Conservation (phyloP, 352 stramenopile species). For the Phytophthora melonis region DNA sequence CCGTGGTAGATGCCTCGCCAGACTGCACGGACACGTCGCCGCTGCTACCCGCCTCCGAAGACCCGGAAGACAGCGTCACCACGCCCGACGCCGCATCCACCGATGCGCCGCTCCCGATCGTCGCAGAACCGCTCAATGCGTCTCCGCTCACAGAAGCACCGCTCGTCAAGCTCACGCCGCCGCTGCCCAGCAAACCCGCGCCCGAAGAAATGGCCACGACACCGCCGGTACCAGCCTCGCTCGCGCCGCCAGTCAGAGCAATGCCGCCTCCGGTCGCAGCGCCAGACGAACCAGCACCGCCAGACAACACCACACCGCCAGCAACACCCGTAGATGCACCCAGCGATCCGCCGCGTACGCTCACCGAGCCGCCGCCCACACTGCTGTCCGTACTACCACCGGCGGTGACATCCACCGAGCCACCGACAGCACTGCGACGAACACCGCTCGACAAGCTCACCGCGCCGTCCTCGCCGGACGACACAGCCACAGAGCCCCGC, state of each 20-base stretch:
- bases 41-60: conserved; percentile 14
- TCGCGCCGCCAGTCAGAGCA: not conserved
- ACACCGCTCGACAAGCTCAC: conserved; percentile 3
- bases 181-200: no score
- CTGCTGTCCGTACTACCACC: conserved; percentile 20
- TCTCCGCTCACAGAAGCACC: no score
- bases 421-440: conserved; percentile 12
- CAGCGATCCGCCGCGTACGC: conserved; percentile 10
- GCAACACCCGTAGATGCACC: conserved; percentile 10
- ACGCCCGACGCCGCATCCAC: no score
- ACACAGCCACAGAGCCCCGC: conserved; percentile 3
- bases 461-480: no score
- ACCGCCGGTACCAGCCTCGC: no score
- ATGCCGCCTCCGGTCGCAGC: not conserved
- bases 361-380: conserved; percentile 33
- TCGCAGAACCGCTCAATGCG: no score
- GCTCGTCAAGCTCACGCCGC: no score
- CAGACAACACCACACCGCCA: conserved; percentile 10
- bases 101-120: no score
- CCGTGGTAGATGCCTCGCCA: conserved; percentile 13
- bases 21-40: conserved; percentile 25
- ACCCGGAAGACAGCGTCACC: conserved; percentile 19
- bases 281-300: conserved; percentile 17
- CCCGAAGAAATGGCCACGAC: no score
- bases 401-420: conserved; percentile 1